A percentile compares a stretch with the other conserved stretches of the same genome.
phyloP scores from a whole-genome alignment of 768 basidiomycete genomes.

The Russula olivacea region DNA sequence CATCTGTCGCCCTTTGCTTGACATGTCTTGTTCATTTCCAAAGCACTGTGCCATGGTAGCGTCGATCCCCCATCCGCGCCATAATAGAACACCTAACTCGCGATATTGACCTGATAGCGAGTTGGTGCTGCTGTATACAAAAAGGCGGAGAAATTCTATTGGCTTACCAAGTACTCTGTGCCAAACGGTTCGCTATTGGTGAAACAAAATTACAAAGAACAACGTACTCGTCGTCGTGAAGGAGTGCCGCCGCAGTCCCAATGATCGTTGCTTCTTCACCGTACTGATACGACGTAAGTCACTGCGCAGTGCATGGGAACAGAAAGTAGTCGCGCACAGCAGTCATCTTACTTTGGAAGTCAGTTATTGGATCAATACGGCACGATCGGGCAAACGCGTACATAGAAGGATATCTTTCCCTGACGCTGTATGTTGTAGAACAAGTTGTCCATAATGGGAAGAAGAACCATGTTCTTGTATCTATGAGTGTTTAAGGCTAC shows the following conservation, averaged over 20 bases:
- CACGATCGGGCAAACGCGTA: conserved; percentile 34
- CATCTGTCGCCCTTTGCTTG: conserved; percentile 88
- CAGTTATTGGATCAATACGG: background rate
- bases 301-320: background rate
- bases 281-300: conserved; percentile 41
- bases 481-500: conserved; percentile 31
- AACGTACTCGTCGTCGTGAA: conserved; percentile 75
- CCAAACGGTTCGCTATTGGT: background rate
- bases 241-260: conserved; percentile 83
- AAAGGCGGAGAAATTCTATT: background rate
- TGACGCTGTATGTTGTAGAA: conserved; percentile 91
- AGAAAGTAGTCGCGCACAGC: conserved; percentile 46
- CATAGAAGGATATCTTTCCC: conserved; percentile 89
- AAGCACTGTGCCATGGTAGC: conserved; percentile 90
- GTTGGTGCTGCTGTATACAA: conserved; percentile 5
- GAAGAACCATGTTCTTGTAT: conserved; percentile 72
- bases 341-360: conserved; percentile 55
- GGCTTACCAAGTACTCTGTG: conserved; percentile 64
- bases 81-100: conserved; percentile 85
- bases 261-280: conserved; percentile 90
- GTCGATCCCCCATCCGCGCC: conserved; percentile 77
- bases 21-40: conserved; percentile 73
- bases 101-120: conserved; percentile 71
- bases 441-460: conserved; percentile 81
- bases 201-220: background rate